Percentiles rank a stretch among this genome's conserved stretches.
Evolutionary conservation across 2,329 filamentous ascomycete species (phyloP).

Genomic region (Pyrenophora tritici-repentis): DNA sequence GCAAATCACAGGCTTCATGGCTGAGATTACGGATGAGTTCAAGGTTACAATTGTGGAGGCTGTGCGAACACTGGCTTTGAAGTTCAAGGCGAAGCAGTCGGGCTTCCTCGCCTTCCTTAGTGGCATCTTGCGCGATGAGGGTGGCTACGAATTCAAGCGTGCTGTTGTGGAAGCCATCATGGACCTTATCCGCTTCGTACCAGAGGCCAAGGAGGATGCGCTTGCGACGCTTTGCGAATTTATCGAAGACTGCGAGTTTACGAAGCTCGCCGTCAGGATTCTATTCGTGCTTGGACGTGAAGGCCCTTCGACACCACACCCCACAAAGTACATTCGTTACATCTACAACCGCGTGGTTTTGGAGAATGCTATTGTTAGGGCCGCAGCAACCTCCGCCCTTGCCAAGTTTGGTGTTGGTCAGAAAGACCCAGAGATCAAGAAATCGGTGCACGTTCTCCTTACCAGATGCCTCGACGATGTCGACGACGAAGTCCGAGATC

Average conservation of each 20-base stretch:
- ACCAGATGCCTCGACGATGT: slow-evolving; percentile 94
- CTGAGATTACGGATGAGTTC: slow-evolving; percentile 98
- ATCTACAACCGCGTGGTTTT: slow-evolving; percentile 98
- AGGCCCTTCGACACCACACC: slow-evolving; percentile 91
- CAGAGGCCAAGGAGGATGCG: slow-evolving; percentile 79
- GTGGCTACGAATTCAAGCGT: slow-evolving; percentile 97
- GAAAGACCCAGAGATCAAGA: slow-evolving; percentile 95
- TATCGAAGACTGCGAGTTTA: slow-evolving; percentile 99
- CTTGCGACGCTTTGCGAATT: slow-evolving; percentile 97
- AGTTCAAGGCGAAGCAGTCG: slow-evolving; percentile 97
- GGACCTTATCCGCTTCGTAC: slow-evolving; percentile 97
- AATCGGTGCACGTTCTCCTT: slow-evolving; percentile 89
- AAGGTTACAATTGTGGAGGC: slow-evolving; percentile 99
- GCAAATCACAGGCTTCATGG: slow-evolving; percentile 98
- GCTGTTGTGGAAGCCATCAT: slow-evolving; percentile 99
- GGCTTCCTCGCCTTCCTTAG: slow-evolving; percentile 97
- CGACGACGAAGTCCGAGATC: slow-evolving; percentile 95
- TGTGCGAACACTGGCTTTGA: slow-evolving; percentile 92
- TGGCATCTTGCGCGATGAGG: slow-evolving; percentile 94
- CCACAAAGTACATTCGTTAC: slow-evolving; percentile 98
- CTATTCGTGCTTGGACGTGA: slow-evolving; percentile 92
- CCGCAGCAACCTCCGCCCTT: slow-evolving; percentile 91
- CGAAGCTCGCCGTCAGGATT: slow-evolving; percentile 93
- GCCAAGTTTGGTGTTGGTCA: slow-evolving; percentile 96
- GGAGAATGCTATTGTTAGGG: slow-evolving; percentile 94